Evolutionary conservation across 176 grass and related monocot genomes (phyloP), one percentile per base, ranked within the genome.

Genomic region (Oryza rufipogon): DNA sequence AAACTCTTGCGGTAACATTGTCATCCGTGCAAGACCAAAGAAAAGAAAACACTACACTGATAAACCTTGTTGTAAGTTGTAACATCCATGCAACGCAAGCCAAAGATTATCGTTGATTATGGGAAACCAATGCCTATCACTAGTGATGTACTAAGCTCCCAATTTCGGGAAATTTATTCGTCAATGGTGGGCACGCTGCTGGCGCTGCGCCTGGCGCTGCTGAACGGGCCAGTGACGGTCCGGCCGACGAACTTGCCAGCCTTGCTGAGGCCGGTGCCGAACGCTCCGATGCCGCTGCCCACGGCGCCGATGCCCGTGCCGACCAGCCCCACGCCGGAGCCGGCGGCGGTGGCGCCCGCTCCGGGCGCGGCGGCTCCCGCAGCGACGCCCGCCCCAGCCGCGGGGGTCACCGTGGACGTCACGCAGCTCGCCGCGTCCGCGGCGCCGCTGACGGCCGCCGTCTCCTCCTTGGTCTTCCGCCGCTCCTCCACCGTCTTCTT

Each of bases 161-260:
- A 66, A 13, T 54, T 11, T 23, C 2, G 39, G 61, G 12, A 36
- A 34, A 63, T 22, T 74, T 25, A 90, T 9, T 90, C 84, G 5
- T 83, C 84, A 11, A 86, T 42, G 20, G 49, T 68, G 9, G 89
- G 89, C 51, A 87, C 84, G 64, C 41, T 87, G 49, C 80, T 83
- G 23, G 74, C 30, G 39, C 87, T 93, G 81, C 86, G 94, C 87
- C 87, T 99, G 26, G 93, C 87, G 80, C 89, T 94, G 78, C 87
- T 85, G 77, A 98, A 95, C 19, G 80, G 96, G 7, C 83, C 83
- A 1, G 96, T 93, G 58, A 98, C 91, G 26, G 88, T 92, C 80
- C 86, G 84, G 47, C 91, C 84, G 86, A 96, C 87, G 83, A 90
- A 89, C 75, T 89, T 99, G 77, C 96, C 83, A 25, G 96, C 96